A percentile compares a stretch with the other conserved stretches of the same genome.
Conservation (phyloP, 2,329 filamentous ascomycete genomes). For the Trichophyton verrucosum region DNA sequence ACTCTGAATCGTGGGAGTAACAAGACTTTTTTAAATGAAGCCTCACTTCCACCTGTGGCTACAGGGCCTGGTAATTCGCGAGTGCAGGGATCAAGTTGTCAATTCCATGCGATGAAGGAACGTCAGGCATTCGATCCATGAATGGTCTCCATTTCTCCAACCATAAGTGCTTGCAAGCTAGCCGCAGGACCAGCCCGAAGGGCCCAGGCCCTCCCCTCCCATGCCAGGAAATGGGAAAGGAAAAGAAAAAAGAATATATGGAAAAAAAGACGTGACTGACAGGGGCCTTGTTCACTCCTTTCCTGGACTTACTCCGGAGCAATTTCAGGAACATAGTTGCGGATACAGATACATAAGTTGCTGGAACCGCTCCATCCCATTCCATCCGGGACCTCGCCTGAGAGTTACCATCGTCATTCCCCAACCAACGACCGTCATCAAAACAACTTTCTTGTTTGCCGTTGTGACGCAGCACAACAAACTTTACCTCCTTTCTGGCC, state of each 20-base stretch:
- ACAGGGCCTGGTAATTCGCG: background rate
- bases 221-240: background rate
- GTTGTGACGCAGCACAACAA: background rate
- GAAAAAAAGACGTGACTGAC: background rate
- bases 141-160: slow-evolving; percentile 1
- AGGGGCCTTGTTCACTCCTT: background rate
- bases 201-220: slow-evolving; percentile 1
- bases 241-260: background rate
- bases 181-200: slow-evolving; percentile 1
- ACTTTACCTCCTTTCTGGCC: slow-evolving; percentile 1
- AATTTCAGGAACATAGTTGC: slow-evolving; percentile 4
- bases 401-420: background rate
- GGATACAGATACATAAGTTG: background rate
- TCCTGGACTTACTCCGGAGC: background rate
- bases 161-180: background rate
- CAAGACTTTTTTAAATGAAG: background rate
- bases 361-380: slow-evolving; percentile 1
- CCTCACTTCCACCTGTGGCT: background rate
- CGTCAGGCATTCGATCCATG: background rate
- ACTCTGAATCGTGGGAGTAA: background rate
- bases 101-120: background rate
- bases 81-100: background rate
- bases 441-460: background rate
- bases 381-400: background rate
- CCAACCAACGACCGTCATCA: background rate